Evolutionary conservation across 495 filamentous ascomycete genomes (phyloP).

Genomic region (Pyrenopolyporus hunteri): DNA sequence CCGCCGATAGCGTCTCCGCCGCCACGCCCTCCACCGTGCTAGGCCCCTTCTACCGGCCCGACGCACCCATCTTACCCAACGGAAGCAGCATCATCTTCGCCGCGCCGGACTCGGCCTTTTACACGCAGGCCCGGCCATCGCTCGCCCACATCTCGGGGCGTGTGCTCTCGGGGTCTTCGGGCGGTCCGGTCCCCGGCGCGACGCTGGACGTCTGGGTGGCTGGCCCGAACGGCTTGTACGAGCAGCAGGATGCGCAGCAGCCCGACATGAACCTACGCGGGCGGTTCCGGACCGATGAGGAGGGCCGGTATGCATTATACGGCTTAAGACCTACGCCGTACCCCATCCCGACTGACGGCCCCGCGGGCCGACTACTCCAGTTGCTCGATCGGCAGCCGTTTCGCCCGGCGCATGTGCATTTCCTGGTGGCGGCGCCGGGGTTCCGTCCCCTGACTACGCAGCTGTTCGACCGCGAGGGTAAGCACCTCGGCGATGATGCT

Average conservation of each 20-base stretch:
- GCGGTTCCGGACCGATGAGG: conserved; percentile 68
- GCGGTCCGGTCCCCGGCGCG: conserved; percentile 65
- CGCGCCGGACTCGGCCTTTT: conserved; percentile 41
- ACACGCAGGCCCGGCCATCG: conserved; percentile 55
- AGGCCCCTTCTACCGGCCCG: conserved; percentile 77
- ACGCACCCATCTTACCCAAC: conserved; percentile 68
- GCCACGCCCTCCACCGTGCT: conserved; percentile 75
- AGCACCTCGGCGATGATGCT: conserved; percentile 67
- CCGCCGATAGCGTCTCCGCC: conserved; percentile 44
- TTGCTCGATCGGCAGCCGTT: conserved; percentile 72
- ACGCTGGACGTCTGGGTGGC: conserved; percentile 80
- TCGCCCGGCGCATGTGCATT: conserved; percentile 80
- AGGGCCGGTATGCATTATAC: conserved; percentile 71
- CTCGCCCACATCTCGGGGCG: conserved; percentile 67
- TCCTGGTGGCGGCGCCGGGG: conserved; percentile 59
- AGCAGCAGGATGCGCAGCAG: conserved; percentile 76
- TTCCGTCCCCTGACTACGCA: conserved; percentile 69
- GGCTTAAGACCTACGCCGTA: conserved; percentile 74
- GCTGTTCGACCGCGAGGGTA: conserved; percentile 71
- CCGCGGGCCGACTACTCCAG: conserved; percentile 56
- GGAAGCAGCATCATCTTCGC: conserved; percentile 64
- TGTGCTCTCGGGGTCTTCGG: conserved; percentile 62
- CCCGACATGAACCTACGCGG: conserved; percentile 77
- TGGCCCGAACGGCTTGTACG: conserved; percentile 78
- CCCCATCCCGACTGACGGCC: conserved; percentile 71